phyloP scores from a whole-genome alignment of 495 filamentous ascomycete species.

The Aspergillus bertholletiae region DNA sequence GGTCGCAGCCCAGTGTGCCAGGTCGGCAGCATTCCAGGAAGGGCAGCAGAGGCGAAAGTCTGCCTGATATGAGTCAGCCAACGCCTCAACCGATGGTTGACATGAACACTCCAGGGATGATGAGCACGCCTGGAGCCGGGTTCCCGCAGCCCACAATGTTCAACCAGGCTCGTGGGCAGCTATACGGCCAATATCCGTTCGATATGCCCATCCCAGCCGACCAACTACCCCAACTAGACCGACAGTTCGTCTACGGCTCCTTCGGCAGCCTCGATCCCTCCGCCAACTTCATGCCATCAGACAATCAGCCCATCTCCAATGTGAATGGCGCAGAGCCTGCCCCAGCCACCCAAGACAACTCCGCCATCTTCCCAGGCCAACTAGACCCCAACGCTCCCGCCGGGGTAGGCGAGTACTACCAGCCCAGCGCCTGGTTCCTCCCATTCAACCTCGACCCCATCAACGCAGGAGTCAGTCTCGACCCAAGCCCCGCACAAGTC shows the following conservation, averaged over 20 bases:
- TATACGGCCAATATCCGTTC: conserved; percentile 36
- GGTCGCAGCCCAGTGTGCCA: conserved; percentile 46
- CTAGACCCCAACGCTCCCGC: conserved; percentile 38
- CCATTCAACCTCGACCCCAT: conserved; percentile 85
- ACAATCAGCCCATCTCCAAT: conserved; percentile 23
- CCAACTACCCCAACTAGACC: conserved; percentile 61
- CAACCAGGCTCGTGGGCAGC: conserved; percentile 30
- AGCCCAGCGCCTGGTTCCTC: conserved; percentile 85
- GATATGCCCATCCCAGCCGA: conserved; percentile 40
- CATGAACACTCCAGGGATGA: conserved; percentile 30
- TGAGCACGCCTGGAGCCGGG: conserved; percentile 37
- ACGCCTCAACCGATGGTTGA: conserved; percentile 33
- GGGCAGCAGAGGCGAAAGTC: conserved; percentile 31
- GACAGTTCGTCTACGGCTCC: conserved; percentile 74
- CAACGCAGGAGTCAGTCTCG: conserved; percentile 19
- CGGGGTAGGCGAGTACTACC: conserved; percentile 41
- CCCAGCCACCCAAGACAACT: conserved; percentile 14
- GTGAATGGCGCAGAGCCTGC: conserved; percentile 21
- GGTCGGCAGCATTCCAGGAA: conserved; percentile 37
- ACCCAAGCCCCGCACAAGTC: conserved; percentile 9
- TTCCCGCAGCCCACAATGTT: conserved; percentile 40
- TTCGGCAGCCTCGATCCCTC: conserved; percentile 61
- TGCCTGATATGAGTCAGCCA: conserved; percentile 23
- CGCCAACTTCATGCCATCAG: conserved; percentile 26
- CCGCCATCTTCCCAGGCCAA: conserved; percentile 33